Evolutionary conservation across 192 early-diverging fungal species (phyloP), one percentile per base, ranked within the genome.

Genomic region (Backusella circina): DNA sequence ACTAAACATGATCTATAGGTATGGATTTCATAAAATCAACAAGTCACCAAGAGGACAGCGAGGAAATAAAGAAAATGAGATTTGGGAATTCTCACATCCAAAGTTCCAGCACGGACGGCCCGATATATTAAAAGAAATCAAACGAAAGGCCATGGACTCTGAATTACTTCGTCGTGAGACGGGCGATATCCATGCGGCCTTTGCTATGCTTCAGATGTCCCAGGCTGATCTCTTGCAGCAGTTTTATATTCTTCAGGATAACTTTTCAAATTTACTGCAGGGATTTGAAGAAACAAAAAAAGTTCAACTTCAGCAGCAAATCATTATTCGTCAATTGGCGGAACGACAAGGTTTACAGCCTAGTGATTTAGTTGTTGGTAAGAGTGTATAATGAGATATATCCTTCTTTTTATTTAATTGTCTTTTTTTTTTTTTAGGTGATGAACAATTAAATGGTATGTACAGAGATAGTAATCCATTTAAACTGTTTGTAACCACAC

Each of bases 1-100:
- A 41, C 21, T 44, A 44, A 41, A 31, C 12, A 8, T 39, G 8
- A 68, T 5, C 23, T 9, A 10, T 64, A 88, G 86, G 84, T 93
- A 94, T 76, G 91, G 92, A 31, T 97, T 97, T 75, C 94, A 95
- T 86, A 97, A 97, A 79, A 88, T 95, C 35, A 97, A 95, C 86
- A 96, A 96, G 80, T 94, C 93, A 71, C 92, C 94, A 31, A 87
- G 93, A 75, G 92, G 94, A 15, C 91, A 93, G 74, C 89, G 94
- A 61, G 93, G 93, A 26, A 81, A 90, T 77, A 92, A 90, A 16
- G 95, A 96, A 75, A 95, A 95, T 79, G 93, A 96, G 76, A 91
- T 95, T 76, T 96, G 94, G 94, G 92, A 94, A 81, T 95, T 95
- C 73, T 94, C 90, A 36, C 94, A 95, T 72, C 85, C 91, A 82